A percentile compares a stretch with the other conserved stretches of the same genome.
Conservation (phyloP, 2,329 filamentous ascomycete genomes). For the Pseudopyricularia cyperi region DNA sequence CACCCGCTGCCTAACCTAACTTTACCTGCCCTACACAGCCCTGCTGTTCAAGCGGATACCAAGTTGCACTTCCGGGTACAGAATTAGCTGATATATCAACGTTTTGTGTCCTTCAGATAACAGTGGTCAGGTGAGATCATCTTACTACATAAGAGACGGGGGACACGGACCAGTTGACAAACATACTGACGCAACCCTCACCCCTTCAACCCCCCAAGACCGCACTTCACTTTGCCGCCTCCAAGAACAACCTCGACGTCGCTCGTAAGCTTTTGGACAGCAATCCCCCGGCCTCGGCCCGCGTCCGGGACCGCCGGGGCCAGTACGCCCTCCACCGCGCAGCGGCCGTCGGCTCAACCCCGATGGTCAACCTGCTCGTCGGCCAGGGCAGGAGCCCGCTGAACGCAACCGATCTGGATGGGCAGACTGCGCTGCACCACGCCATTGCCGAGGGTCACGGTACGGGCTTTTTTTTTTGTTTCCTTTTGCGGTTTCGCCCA, state of each 20-base stretch:
- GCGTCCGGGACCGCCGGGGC: constrained; percentile 74
- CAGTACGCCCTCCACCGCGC: constrained; percentile 86
- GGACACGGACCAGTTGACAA: not conserved
- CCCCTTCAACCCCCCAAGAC: constrained; percentile 39
- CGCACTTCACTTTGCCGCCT: constrained; percentile 80
- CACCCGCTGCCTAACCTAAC: not conserved
- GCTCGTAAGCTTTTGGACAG: constrained; percentile 64
- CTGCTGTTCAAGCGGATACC: not conserved
- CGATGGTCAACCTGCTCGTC: constrained; percentile 70
- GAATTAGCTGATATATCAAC: not conserved
- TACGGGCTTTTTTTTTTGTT: no score
- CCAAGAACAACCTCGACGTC: constrained; percentile 75
- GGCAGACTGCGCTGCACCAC: constrained; percentile 84
- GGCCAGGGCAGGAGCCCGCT: constrained; percentile 60
- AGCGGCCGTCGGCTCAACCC: constrained; percentile 78
- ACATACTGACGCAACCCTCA: not conserved
- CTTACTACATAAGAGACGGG: not conserved
- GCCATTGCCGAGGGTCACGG: constrained; percentile 64
- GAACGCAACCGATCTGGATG: constrained; percentile 69
- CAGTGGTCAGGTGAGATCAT: constrained; percentile 43
- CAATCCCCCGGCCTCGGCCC: constrained; percentile 57
- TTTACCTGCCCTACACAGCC: no score
- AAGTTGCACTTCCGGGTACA: not conserved
- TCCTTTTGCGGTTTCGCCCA: no score
- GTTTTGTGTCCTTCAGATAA: constrained; percentile 31